Conservation (phyloP, 1,284 basidiomycete genomes). For the Naganishia sp. region DNA sequence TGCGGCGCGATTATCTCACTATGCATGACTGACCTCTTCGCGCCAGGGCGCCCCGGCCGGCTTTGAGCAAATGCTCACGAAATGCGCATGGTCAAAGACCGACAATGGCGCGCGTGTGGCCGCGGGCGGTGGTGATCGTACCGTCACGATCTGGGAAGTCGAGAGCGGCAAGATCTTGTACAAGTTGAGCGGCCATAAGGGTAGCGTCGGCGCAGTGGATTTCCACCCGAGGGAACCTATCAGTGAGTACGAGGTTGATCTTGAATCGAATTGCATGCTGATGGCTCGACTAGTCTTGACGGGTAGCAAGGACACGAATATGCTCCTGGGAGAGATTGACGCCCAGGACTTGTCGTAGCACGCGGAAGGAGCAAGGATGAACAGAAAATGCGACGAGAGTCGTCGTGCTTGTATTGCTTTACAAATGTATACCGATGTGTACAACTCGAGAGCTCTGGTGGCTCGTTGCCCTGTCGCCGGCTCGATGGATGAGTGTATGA, state of each 20-base stretch:
- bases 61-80: constrained; percentile 79
- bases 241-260: constrained; percentile 58
- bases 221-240: constrained; percentile 83
- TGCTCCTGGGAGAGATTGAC: constrained; percentile 86
- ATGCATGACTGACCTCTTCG: constrained; percentile 14
- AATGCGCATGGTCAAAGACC: constrained; percentile 66
- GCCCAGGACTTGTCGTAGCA: constrained; percentile 48
- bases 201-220: constrained; percentile 84
- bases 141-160: constrained; percentile 89
- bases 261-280: background rate
- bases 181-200: constrained; percentile 92
- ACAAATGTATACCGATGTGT: background rate
- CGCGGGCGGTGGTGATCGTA: constrained; percentile 57
- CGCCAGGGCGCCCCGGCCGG: constrained; percentile 77
- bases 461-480: no score
- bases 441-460: background rate
- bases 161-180: constrained; percentile 80
- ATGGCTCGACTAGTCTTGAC: constrained; percentile 65
- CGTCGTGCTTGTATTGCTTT: background rate
- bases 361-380: constrained; percentile 8
- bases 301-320: constrained; percentile 81
- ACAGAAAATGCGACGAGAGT: background rate
- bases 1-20: background rate
- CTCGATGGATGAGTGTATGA: no score
- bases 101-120: constrained; percentile 54